Base-by-base conservation (phyloP, 306 rosid genomes). In the Malus fusca region DNA sequence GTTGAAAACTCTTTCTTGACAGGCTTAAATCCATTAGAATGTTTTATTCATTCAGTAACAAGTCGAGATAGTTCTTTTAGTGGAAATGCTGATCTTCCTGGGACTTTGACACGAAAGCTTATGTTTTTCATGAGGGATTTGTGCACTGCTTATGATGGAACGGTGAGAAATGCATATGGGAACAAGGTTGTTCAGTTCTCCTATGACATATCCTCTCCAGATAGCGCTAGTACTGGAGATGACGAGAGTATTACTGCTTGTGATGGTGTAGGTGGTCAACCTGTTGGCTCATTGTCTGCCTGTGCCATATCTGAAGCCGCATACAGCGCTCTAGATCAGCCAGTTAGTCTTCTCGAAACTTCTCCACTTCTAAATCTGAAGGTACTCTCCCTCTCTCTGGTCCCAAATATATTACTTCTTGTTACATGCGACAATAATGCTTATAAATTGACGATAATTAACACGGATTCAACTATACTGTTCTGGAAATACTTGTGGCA, bases 281-380 rank as follows among this genome's bases (percentile, higher is more conserved):
- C 99, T 68, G 96, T 89, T 53, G 99, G 99, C 76, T 88, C 91
- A 58, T 87, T 96, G 84, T 86, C 99, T 68, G 96, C 97, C 64
- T 96, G 93, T 78, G 99, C 99, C 4, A 69, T 96, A 43, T 96
- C 99, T 52, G 99, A 96, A 86, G 93, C 99, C 81, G 99, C 98
- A 64, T 96, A 92, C 83, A 89, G 99, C 70, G 99, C 99, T 77
- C 84, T 96, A 87, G 93, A 90, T 80, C 99, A 96, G 74, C 98
- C 99, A 67, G 80, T 96, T 70, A 92, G 99, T 88, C 84, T 90
- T 26, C 98, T 96, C 69, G 96, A 92, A 88, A 70, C 93, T 67
- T 96, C 99, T 53, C 99, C 99, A 31, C 82, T 92, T 81, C 84
- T 96, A 80, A 96, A 89, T 84, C 88, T 96, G 44, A 96, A 96